phyloP scores from a whole-genome alignment of 192 early-diverging fungal genomes.

The Podila clonocystis region DNA sequence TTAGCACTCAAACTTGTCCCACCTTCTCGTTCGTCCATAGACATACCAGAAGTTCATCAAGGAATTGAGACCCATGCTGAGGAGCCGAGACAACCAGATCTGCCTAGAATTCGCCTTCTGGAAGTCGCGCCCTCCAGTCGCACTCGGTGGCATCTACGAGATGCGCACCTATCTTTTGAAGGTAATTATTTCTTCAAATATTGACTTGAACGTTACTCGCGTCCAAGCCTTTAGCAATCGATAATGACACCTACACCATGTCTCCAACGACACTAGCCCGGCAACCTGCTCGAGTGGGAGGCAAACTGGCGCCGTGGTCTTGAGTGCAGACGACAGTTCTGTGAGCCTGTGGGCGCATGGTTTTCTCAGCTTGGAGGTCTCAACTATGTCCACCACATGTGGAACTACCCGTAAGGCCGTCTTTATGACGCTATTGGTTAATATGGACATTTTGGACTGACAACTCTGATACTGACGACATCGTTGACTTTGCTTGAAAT shows the following conservation, averaged over 20 bases:
- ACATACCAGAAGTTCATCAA: constrained; percentile 71
- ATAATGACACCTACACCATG: neutral
- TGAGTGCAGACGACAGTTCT: constrained; percentile 86
- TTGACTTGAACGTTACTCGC: neutral
- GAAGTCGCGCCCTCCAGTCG: constrained; percentile 80
- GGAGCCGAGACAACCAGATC: constrained; percentile 81
- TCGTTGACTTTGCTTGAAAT: neutral
- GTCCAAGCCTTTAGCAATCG: neutral
- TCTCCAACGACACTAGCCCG: constrained; percentile 65
- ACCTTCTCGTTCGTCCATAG: constrained; percentile 30
- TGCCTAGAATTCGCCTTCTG: constrained; percentile 96
- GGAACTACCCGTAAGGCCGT: constrained; percentile 80
- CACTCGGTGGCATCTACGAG: constrained; percentile 89
- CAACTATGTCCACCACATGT: constrained; percentile 93
- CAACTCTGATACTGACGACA: neutral
- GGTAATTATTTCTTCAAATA: constrained; percentile 36
- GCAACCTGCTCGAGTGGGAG: constrained; percentile 93
- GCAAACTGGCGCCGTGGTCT: constrained; percentile 89
- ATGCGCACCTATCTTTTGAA: constrained; percentile 87
- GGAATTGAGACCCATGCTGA: constrained; percentile 74
- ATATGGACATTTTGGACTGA: neutral
- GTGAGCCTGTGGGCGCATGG: constrained; percentile 96
- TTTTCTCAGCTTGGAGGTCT: constrained; percentile 91
- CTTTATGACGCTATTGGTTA: neutral
- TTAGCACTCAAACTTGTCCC: neutral